Base-by-base conservation (phyloP, 768 basidiomycete species). In the Austroboletus eburneus region DNA sequence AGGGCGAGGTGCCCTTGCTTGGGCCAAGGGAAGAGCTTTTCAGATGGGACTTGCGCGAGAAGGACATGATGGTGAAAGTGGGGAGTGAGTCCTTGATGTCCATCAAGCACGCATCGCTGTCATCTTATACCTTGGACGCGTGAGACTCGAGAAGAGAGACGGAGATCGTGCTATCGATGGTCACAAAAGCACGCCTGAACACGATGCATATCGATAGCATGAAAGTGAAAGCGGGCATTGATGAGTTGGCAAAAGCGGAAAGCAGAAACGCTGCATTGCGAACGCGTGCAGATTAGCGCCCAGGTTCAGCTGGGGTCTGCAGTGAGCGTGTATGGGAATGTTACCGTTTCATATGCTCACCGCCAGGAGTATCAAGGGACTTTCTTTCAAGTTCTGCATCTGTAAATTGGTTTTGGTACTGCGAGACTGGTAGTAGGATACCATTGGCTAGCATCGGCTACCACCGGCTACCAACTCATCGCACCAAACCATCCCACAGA, bases 161-260 rank as follows among this genome's bases (percentile, higher is more conserved):
- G 51, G 57, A 34, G 35, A 45, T 32, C 30, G 24, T 23, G 22
- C 35, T 45, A 38, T 46, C 42, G 49, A 46, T 43, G 22, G 34
- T 27, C 25, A 27, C 27, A 6, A 16, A 33, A 21, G 18, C 16
- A 29, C 46, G 21, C 24, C 21, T 33, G 25, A 25, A 58, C 57
- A 58, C 50, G 57, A 52, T 62, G 52, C 45, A 44, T 39, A 47
- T 61, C 49, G 39, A 51, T 46, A 9, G 17, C 17, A 39, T 34
- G 20, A 35, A 30, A 43, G 9, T 32, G 12, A 33, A 43, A 39
- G 3, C 7, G 45, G 39, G 46, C 25, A 45, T 38, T 27, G 36
- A 45, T 8, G 43, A 23, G 13, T 24, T 24, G 47, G 45, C 43
- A 37, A 51, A 61, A 41, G 14, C 7, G 49, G 51, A 46, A 51